A percentile compares a stretch with the other conserved stretches of the same genome.
phyloP scores from a whole-genome alignment of 768 basidiomycete species.

The Paxillus rubicundulus region DNA sequence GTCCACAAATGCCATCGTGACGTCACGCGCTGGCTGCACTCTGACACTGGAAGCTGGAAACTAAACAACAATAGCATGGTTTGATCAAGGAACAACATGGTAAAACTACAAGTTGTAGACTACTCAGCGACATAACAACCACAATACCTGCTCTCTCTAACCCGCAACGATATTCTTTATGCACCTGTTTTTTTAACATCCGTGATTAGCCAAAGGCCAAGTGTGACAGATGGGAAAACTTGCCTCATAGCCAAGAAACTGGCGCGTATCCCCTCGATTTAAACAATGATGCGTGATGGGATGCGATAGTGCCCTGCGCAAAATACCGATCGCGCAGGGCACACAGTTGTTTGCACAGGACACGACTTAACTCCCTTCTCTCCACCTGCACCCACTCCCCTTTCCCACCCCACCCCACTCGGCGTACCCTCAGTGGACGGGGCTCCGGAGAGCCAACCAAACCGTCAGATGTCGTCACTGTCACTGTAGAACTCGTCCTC shows the following conservation, averaged over 20 bases:
- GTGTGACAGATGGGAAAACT: neutral
- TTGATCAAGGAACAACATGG: slow-evolving; percentile 26
- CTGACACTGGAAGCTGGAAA: no score
- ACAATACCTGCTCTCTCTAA: slow-evolving; percentile 10
- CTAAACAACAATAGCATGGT: slow-evolving; percentile 3
- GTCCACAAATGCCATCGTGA: slow-evolving; percentile 25
- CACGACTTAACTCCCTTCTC: slow-evolving; percentile 5
- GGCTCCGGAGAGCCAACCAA: slow-evolving; percentile 85
- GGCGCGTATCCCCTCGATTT: slow-evolving; percentile 13
- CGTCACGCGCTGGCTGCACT: slow-evolving; percentile 28
- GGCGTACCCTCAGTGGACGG: slow-evolving; percentile 60
- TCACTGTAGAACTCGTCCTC: slow-evolving; percentile 83
- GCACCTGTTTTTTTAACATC: slow-evolving; percentile 6
- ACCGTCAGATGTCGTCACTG: slow-evolving; percentile 79
- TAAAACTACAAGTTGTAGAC: slow-evolving; percentile 27
- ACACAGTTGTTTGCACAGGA: slow-evolving; percentile 2
- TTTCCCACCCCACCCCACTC: slow-evolving; percentile 51
- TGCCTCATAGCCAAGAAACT: slow-evolving; percentile 19
- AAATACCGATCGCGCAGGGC: slow-evolving; percentile 2
- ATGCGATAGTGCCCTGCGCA: slow-evolving; percentile 8
- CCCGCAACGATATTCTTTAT: slow-evolving; percentile 9
- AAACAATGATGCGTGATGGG: slow-evolving; percentile 4
- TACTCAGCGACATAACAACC: slow-evolving; percentile 25
- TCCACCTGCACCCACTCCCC: slow-evolving; percentile 2
- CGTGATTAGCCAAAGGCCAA: neutral